These are phyloP conservation scores for Coccinonectria pachysandricola DNA, from an alignment of 2,329 filamentous ascomycete genomes.

Conservation along the genomic window DNA sequence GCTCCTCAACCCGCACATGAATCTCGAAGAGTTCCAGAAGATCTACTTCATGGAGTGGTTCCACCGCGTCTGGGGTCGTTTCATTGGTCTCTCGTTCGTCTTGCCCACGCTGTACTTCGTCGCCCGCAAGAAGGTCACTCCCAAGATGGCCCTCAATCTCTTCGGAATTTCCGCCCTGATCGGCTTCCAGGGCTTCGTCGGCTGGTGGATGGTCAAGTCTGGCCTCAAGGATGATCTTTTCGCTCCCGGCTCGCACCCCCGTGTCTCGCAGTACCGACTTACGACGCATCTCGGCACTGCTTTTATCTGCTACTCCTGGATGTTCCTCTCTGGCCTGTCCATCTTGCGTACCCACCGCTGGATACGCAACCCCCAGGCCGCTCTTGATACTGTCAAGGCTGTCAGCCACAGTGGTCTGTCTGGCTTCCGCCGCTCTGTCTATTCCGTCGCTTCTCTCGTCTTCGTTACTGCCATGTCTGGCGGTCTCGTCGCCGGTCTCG, in stretches of 20 bases:
- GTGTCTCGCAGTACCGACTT: conserved; percentile 89
- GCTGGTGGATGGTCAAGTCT: conserved; percentile 99
- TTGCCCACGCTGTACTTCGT: conserved; percentile 84
- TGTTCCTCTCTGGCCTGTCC: conserved; percentile 80
- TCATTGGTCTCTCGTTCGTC: conserved; percentile 84
- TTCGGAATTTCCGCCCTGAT: conserved; percentile 80
- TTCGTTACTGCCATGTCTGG: conserved; percentile 91
- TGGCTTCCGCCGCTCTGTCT: conserved; percentile 62
- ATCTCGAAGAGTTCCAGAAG: conserved; percentile 85
- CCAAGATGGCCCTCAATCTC: conserved; percentile 66
- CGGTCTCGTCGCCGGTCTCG: conserved; percentile 84
- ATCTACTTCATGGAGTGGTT: conserved; percentile 99
- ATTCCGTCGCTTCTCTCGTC: conserved; percentile 61
- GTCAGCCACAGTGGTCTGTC: conserved; percentile 59
- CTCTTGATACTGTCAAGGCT: conserved; percentile 47
- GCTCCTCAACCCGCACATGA: conserved; percentile 88
- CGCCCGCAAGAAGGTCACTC: conserved; percentile 65
- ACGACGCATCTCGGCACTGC: conserved; percentile 83
- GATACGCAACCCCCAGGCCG: conserved; percentile 54
- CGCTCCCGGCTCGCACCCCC: conserved; percentile 76
- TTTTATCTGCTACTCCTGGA: conserved; percentile 86
- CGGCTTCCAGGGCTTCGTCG: conserved; percentile 87
- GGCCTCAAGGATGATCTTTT: conserved; percentile 94
- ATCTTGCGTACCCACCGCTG: conserved; percentile 71
- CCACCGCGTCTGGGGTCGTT: conserved; percentile 85